Conservation (phyloP, 2,329 filamentous ascomycete species). For the Achaetomium macrosporum region DNA sequence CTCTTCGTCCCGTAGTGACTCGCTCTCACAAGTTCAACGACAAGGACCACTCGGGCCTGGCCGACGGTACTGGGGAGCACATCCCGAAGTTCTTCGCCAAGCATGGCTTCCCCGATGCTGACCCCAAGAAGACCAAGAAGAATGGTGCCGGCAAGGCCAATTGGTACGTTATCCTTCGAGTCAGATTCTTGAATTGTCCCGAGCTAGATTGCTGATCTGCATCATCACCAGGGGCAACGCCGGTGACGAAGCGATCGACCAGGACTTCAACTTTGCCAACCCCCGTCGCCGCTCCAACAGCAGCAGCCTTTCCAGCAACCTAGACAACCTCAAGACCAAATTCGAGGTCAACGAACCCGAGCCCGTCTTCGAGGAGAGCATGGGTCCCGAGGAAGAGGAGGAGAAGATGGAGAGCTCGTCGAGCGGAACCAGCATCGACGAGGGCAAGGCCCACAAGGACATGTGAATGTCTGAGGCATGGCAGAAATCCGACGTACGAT, state of each 20-base stretch:
- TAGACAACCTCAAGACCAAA: conserved; percentile 88
- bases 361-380: conserved; percentile 82
- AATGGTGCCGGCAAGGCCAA: conserved; percentile 88
- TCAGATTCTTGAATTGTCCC: conserved; percentile 2
- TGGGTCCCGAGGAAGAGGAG: conserved; percentile 60
- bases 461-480: conserved; percentile 7
- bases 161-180: conserved; percentile 58
- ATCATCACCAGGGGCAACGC: conserved; percentile 62
- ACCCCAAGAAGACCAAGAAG: conserved; percentile 96
- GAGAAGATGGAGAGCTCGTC: conserved; percentile 55
- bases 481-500: not conserved
- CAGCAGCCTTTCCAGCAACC: conserved; percentile 62
- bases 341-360: conserved; percentile 88
- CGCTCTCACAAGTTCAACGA: conserved; percentile 95
- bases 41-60: conserved; percentile 77
- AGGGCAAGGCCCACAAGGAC: conserved; percentile 38
- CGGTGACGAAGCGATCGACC: conserved; percentile 79
- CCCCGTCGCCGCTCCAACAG: conserved; percentile 90
- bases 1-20: conserved; percentile 63
- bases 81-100: conserved; percentile 93
- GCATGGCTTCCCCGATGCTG: conserved; percentile 68
- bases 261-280: conserved; percentile 77
- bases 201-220: not conserved
- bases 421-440: conserved; percentile 50
- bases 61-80: conserved; percentile 71